Base-by-base conservation (phyloP, 2,329 filamentous ascomycete species). In the Colletotrichum lupini region DNA sequence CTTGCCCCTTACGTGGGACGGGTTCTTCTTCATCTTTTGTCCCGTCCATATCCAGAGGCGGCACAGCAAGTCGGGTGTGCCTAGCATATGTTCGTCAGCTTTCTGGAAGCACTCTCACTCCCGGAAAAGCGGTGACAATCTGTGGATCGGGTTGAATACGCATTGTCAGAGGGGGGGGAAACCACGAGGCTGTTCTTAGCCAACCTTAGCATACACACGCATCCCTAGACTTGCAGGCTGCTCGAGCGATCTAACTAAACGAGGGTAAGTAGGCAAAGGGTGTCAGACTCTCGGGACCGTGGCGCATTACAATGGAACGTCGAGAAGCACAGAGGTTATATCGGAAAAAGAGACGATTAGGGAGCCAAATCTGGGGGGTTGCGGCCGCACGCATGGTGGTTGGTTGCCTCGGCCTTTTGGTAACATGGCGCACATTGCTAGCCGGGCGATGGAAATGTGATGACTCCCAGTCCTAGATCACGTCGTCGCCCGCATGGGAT, bases 271-370 rank as follows among this genome's bases (percentile, higher is more conserved):
- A 57, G 28, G 32, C 60, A 35, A 55, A 70, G 22, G 58, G 61
- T 71, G 71, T 71, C 71, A 71, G 71, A 73, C 71, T 24, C 56
- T 70, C 56, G 67, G 61, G 46, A 71, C 49, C 46, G 67, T 73
- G 67, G 67, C 67, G 67, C 56, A 58, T 57, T 37, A 52, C 46
- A 49, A 73, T 73, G 67, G 60, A 70, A 70, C 60, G 56, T 70
- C 46, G 55, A 73, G 53, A 70, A 70, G 71, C 67, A 52, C 70
- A 35, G 55, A 56, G 56, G 61, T 73, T 67, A 69, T 67, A 65
- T 60, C 69, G 53, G 42, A 28, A 37, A 52, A 55, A 59, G 49
- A 66, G 9, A 30, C 49, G 60, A 57, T 61, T 24, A 63, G 55
- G 69, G 70, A 70, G 59, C 46, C 66, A 60, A 69, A 64, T 42